Base-by-base conservation (phyloP, 345 rosid genomes). In the Barbarea vulgaris region DNA sequence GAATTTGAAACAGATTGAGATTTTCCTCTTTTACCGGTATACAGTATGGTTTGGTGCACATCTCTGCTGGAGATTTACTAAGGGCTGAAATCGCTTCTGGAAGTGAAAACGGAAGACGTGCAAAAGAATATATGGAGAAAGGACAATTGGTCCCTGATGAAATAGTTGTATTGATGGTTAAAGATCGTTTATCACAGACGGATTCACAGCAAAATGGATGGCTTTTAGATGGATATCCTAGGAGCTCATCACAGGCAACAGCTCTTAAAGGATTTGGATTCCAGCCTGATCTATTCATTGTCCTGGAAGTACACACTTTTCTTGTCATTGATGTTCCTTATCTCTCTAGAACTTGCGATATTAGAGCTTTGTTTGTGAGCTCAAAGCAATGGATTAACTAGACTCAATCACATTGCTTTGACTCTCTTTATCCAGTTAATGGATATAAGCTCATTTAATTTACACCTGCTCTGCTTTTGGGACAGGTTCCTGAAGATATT, bases 151-250 rank as follows among this genome's bases (percentile, higher is more conserved):
- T 87, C 17, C 98, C 96, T 15, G 67, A 86, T 25, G 91, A 87
- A 79, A 91, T 94, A 48, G 95, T 85, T 73, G 96, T 87, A 59
- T 81, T 81, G 91, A 88, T 94, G 98, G 97, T 94, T 42, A 94
- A 87, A 86, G 91, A 91, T 33, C 90, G 93, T 50, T 77, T 94
- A 17, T 72, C 74, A 22, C 88, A 85, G 84, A 81, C 87, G 11
- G 97, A 94, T 83, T 85, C 97, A 71, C 73, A 80, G 72, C 84
- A 87, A 78, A 87, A 83, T 7, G 98, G 97, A 24, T 94, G 98
- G 98, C 96, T 94, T 81, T 82, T 94, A 74, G 98, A 94, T 88
- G 98, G 97, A 72, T 94, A 88, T 53, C 98, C 98, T 41, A 83
- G 98, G 79, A 94, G 98, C 82, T 78, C 72, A 75, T 91, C 95